Base-by-base conservation (phyloP, 1,284 basidiomycete species). In the Somion occarium region DNA sequence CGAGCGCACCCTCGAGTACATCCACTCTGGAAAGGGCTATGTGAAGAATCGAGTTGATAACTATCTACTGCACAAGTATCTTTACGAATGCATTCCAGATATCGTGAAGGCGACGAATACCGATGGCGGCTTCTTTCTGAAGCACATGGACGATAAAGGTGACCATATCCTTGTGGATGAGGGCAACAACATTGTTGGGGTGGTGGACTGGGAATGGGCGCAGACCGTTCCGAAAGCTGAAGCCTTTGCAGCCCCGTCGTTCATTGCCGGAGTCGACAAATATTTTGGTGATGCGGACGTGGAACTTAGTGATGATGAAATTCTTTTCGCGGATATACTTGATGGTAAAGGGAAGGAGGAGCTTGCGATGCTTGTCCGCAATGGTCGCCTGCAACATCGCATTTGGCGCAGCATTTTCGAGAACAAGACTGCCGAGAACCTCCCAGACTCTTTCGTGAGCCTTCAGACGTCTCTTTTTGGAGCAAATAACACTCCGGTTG, bases 201-300 rank as follows among this genome's bases (percentile, higher is more conserved):
- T 34, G 7, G 60, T 68, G 19, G 64, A 68, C 53, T 67, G 64
- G 65, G 64, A 69, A 45, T 62, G 62, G 62, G 59, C 58, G 2
- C 56, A 61, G 45, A 58, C 53, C 26, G 46, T 53, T 9, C 38
- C 59, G 5, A 51, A 53, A 37, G 26, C 48, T 7, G 51, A 57
- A 18, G 62, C 61, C 18, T 58, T 60, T 37, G 50, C 59, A 26
- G 50, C 52, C 4, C 50, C 53, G 5, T 22, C 52, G 3, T 43
- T 56, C n/a, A 26, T 56, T 23, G 42, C 48, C 24, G 49, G 47
- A 43, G 25, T 26, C 18, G 27, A 37, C n/a, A 48, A 46, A 43
- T 45, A 52, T 44, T 34, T 34, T 15, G 30, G 30, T 34, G 44
- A 49, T 13, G 49, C 49, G 1, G 44, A 49, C 13, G 49, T 49